Base-by-base conservation (phyloP, 1,139 yeast species). In the Candida sp. region DNA sequence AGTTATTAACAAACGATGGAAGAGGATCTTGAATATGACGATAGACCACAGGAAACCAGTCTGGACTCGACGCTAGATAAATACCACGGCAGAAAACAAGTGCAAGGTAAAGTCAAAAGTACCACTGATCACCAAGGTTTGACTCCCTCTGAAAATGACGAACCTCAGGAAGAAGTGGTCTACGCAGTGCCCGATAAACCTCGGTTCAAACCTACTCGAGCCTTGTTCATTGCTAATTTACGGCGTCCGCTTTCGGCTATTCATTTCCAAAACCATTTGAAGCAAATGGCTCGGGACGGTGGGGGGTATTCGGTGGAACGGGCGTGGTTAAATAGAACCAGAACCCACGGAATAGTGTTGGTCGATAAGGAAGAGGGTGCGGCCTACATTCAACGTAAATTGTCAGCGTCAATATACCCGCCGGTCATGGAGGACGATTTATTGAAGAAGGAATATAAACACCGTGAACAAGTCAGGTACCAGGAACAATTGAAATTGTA, bases 301-400 rank as follows among this genome's bases (percentile, higher is more conserved):
- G 62, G 64, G 3, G 55, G 53, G 2, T 55, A 55, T 30, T 44
- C 45, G 2, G 58, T 73, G 30, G 77, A 73, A 47, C 55, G 79
- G 39, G 77, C 76, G 4, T 74, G 79, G 79, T 56, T 73, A 45
- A 73, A 70, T 46, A 53, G 66, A 34, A 52, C 63, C 30, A 53
- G 77, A 50, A 62, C 75, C 3, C 79, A 74, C 49, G 74, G 70
- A 9, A 68, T 71, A 35, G 73, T 74, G 15, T 59, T 73, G 43
- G 63, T 68, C 15, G 64, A 67, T 39, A 63, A 57, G 33, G 68
- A 67, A 43, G 67, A 64, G 36, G 77, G 76, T 3, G 77, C 79
- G 1, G 57, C 51, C 5, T 56, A 55, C 30, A 52, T 74, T 21
- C 63, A 73, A 41, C 55, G 59, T 15, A 54, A 55, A 36, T 52